phyloP scores from a whole-genome alignment of 2,329 filamentous ascomycete genomes.

The Alternaria brassicicola region DNA sequence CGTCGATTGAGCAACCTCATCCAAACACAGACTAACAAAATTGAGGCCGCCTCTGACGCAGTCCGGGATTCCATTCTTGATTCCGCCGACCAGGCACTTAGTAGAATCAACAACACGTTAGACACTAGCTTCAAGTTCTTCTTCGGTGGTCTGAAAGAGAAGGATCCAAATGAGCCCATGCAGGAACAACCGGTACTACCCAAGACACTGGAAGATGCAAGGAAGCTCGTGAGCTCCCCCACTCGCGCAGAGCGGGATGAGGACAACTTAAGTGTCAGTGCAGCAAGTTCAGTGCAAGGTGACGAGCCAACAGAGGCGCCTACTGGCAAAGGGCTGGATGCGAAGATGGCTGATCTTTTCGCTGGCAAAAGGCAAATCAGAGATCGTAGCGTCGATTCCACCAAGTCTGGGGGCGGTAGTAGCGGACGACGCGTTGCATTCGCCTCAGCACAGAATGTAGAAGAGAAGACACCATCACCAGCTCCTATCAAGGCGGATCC shows the following conservation, averaged over 20 bases:
- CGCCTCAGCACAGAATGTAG: slow-evolving; percentile 27
- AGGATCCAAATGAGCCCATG: slow-evolving; percentile 49
- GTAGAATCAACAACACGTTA: slow-evolving; percentile 87
- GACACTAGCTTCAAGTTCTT: slow-evolving; percentile 94
- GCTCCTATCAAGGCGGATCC: slow-evolving; percentile 35
- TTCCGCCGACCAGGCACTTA: slow-evolving; percentile 88
- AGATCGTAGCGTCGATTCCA: slow-evolving; percentile 79
- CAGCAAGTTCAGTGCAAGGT: slow-evolving; percentile 58
- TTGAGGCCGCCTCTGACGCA: slow-evolving; percentile 82
- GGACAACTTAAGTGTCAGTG: slow-evolving; percentile 58
- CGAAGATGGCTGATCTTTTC: slow-evolving; percentile 71
- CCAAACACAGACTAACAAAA: slow-evolving; percentile 79
- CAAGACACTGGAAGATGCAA: slow-evolving; percentile 89
- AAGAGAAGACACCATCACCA: slow-evolving; percentile 33
- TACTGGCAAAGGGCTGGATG: slow-evolving; percentile 54
- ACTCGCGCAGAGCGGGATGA: slow-evolving; percentile 57
- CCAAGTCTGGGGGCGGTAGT: slow-evolving; percentile 65
- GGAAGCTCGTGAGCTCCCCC: slow-evolving; percentile 81
- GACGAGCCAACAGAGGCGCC: slow-evolving; percentile 46
- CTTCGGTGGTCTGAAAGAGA: slow-evolving; percentile 83
- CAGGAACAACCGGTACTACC: slow-evolving; percentile 64
- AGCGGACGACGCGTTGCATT: slow-evolving; percentile 66
- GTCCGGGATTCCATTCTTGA: slow-evolving; percentile 70
- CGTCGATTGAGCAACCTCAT: slow-evolving; percentile 84
- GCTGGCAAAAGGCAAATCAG: slow-evolving; percentile 67